Evolutionary conservation across 441 rosid species (phyloP).

Genomic region (Eugenia klotzschiana): DNA sequence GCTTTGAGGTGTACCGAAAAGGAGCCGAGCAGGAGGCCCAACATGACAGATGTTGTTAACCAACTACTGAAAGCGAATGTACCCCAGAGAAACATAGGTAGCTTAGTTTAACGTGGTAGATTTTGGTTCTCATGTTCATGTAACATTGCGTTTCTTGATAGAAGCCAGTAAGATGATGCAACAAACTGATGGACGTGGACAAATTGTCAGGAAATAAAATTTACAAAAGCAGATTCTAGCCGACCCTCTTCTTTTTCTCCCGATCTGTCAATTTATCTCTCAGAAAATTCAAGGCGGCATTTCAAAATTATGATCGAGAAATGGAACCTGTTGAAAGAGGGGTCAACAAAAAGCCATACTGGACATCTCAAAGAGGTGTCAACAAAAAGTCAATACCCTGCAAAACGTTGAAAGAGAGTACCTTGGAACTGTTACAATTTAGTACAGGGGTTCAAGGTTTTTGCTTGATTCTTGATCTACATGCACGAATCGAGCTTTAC

Average conservation of each 20-base stretch:
- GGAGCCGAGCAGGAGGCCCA: slow-evolving; percentile 45
- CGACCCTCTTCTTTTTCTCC: not conserved
- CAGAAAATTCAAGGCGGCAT: not conserved
- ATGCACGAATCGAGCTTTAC: not conserved
- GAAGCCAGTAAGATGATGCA: not conserved
- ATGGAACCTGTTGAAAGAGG: not conserved
- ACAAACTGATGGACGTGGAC: not conserved
- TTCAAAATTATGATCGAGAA: not conserved
- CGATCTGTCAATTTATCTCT: not conserved
- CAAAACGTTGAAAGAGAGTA: not conserved
- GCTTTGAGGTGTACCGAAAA: slow-evolving; percentile 44
- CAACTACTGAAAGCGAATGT: slow-evolving; percentile 18
- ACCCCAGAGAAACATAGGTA: not conserved
- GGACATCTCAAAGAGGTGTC: not conserved
- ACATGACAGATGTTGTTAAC: slow-evolving; percentile 66
- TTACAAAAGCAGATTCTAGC: not conserved
- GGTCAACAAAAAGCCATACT: not conserved
- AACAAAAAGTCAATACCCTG: not conserved
- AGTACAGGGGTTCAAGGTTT: not conserved
- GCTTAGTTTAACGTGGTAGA: not conserved
- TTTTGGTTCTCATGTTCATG: not conserved
- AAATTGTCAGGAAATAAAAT: not conserved
- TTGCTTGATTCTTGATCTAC: not conserved
- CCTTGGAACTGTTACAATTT: not conserved
- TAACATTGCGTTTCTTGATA: not conserved